Base-by-base conservation (phyloP, 177 flowering plant genomes). In the Vitis hybrid region DNA sequence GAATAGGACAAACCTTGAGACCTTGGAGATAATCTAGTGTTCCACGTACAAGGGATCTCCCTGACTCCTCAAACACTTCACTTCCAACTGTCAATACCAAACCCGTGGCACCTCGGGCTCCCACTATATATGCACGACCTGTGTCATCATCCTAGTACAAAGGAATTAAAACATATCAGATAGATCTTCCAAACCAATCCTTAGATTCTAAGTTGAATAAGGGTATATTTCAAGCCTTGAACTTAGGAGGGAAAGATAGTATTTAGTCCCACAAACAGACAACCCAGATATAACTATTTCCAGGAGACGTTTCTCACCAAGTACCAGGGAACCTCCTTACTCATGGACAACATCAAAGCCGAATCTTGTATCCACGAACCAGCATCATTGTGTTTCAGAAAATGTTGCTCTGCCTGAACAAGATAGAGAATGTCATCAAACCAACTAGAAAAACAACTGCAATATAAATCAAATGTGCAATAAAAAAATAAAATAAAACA, bases 351-450 rank as follows among this genome's bases (percentile, higher is more conserved):
- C 95, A 94, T 92, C 80, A 94, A 78, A 68, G 97, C 98, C 65
- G 98, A 94, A 79, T 96, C 99, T 72, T 94, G 97, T 71, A 92
- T 89, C 99, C 99, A 96, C 0, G 99, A 90, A 70, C 98, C 97
- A 66, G 97, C 82, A 81, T 96, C 98, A 81, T 91, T 94, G 81
- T 94, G 99, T 74, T 94, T 96, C 75, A 96, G 75, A 76, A 94
- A 96, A 72, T 92, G 97, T 75, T 92, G 98, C 70, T 96, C 99
- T 51, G 94, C 94, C 99, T 96, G 80, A 61, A 64, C 66, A 62
- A 65, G 13, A 66, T 19, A 29, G 2, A 31, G 16, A 65, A 20
- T 16, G 14, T 33, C 72, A 1, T 55, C 16, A 70, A 48, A 22
- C 15, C 31, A 51, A 65, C 16, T 3, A 62, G 10, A 29, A 13